Conservation (phyloP, 306 rosid species). For the Coriaria nepalensis region DNA sequence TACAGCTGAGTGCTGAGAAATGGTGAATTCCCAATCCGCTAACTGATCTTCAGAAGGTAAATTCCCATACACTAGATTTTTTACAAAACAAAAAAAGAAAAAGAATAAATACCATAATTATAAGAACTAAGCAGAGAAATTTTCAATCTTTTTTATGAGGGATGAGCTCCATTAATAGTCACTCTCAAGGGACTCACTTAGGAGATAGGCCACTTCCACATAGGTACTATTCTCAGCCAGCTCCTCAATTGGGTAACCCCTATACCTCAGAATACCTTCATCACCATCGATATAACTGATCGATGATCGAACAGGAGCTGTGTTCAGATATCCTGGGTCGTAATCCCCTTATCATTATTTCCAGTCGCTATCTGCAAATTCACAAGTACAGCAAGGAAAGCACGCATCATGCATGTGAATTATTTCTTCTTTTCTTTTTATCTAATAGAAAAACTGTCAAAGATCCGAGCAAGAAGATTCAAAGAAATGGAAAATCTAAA, state of each 20-base stretch:
- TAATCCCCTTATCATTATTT: slow-evolving; percentile 67
- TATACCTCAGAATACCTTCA: slow-evolving; percentile 76
- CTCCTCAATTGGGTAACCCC: slow-evolving; percentile 88
- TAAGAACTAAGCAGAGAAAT: background rate
- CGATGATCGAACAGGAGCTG: slow-evolving; percentile 75
- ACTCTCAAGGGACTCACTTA: slow-evolving; percentile 32
- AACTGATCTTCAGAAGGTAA: slow-evolving; percentile 66
- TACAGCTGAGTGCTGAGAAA: slow-evolving; percentile 83
- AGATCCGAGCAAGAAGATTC: no score
- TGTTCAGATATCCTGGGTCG: slow-evolving; percentile 83
- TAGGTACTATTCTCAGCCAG: slow-evolving; percentile 72
- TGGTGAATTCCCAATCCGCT: slow-evolving; percentile 67
- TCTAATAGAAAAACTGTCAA: no score
- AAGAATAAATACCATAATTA: background rate
- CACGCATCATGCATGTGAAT: no score
- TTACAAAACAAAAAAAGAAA: slow-evolving; percentile 2
- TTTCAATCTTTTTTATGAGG: no score
- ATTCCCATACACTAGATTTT: slow-evolving; percentile 60
- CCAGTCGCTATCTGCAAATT: slow-evolving; percentile 48
- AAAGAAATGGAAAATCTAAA: no score
- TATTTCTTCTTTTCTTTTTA: no score
- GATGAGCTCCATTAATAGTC: no score
- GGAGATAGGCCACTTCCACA: slow-evolving; percentile 71
- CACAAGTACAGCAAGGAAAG: background rate
- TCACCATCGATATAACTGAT: slow-evolving; percentile 84